Conservation (phyloP, 2,329 filamentous ascomycete genomes). For the Thielaviopsis cerberus region DNA sequence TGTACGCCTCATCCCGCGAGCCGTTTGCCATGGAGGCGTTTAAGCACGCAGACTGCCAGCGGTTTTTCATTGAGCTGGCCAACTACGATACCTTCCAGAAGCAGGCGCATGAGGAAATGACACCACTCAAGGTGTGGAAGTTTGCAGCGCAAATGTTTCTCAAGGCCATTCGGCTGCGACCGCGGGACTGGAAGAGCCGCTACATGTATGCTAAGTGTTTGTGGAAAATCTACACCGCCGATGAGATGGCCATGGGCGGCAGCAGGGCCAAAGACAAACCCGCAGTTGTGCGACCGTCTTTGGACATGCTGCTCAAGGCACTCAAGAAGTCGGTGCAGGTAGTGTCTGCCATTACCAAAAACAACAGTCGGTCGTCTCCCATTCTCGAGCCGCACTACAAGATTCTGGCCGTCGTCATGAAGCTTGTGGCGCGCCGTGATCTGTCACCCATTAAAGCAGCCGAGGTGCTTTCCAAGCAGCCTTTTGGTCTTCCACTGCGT, state of each 20-base stretch:
- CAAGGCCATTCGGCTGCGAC: slow-evolving; percentile 35
- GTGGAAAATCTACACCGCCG: slow-evolving; percentile 43
- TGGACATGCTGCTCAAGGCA: slow-evolving; percentile 26
- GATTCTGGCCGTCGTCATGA: slow-evolving; percentile 63
- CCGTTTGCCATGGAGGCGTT: slow-evolving; percentile 46
- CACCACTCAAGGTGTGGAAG: slow-evolving; percentile 42
- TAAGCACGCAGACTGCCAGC: slow-evolving; percentile 34
- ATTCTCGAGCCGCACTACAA: slow-evolving; percentile 88
- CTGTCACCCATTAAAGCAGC: slow-evolving; percentile 30
- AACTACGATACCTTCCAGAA: slow-evolving; percentile 33
- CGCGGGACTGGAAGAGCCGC: slow-evolving; percentile 40
- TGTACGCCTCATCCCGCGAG: slow-evolving; percentile 43
- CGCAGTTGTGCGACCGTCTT: too few species aligned
- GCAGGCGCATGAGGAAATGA: slow-evolving; percentile 37
- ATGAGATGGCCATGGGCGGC: slow-evolving; percentile 26
- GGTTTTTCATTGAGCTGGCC: slow-evolving; percentile 35
- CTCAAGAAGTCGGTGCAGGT: slow-evolving; percentile 34
- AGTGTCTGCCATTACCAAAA: slow-evolving; percentile 33
- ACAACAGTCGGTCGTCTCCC: slow-evolving; percentile 44
- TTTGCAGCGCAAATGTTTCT: slow-evolving; percentile 37
- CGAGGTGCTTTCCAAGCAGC: slow-evolving; percentile 35
- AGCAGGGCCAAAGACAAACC: not conserved
- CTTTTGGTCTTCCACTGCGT: slow-evolving; percentile 24
- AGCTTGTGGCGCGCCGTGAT: slow-evolving; percentile 45
- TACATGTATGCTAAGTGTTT: slow-evolving; percentile 45